Conservation (phyloP, 2,329 filamentous ascomycete species). For the Capronia epimyces region DNA sequence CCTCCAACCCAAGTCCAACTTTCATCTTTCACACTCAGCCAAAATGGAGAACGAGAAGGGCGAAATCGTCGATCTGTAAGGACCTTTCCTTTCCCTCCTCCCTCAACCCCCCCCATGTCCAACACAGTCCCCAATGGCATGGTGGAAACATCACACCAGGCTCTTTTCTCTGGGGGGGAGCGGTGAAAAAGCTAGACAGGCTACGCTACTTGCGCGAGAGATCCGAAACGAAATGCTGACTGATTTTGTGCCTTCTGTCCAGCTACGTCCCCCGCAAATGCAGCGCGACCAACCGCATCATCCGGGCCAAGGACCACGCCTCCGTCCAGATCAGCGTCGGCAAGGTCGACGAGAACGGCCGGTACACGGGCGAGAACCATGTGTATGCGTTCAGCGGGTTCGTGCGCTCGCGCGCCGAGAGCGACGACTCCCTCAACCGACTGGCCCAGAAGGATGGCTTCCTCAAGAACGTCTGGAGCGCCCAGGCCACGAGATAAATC, state of each 20-base stretch:
- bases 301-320: constrained; percentile 99
- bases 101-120: neutral
- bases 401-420: constrained; percentile 96
- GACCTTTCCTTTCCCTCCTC: neutral
- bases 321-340: constrained; percentile 94
- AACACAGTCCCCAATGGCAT: neutral
- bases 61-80: constrained; percentile 97
- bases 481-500: constrained; percentile 32
- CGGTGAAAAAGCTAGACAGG: neutral
- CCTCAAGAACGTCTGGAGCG: constrained; percentile 95
- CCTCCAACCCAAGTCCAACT: neutral
- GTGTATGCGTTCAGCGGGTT: constrained; percentile 96
- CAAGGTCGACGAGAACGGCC: constrained; percentile 98
- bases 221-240: too few species aligned
- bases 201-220: too few species aligned
- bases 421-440: constrained; percentile 92
- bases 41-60: constrained; percentile 99
- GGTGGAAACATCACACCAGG: neutral
- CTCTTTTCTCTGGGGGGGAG: neutral
- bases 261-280: constrained; percentile 99
- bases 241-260: too few species aligned
- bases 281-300: constrained; percentile 98
- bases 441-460: constrained; percentile 93
- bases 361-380: constrained; percentile 94
- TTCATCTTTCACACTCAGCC: constrained; percentile 27